Evolutionary conservation across 306 rosid species (phyloP), one percentile per base, ranked within the genome.

Genomic region (Comarum palustre): DNA sequence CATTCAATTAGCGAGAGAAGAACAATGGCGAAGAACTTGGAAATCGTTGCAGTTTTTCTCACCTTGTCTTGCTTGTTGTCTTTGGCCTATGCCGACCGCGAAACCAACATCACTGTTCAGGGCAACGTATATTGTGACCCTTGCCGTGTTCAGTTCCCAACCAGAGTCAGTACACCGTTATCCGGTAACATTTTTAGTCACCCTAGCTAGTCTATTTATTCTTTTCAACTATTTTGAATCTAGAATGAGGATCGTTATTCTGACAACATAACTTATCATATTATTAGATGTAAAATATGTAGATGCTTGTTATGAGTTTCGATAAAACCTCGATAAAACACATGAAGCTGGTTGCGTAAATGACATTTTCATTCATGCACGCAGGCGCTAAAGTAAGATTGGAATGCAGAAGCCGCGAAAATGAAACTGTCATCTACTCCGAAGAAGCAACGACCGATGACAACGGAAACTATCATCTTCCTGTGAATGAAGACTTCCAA

Each of bases 121-220:
- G 90, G 90, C 66, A 75, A 61, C 12, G 45, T 87, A 17, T 87
- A 84, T 0, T 87, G 90, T 22, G 90, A 87, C 41, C 88, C 90
- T 77, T 87, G 90, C 68, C 83, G 68, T 8, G 77, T 87, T 7
- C 70, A 70, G 64, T 84, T 87, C 38, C 22, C 4, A 60, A 29
- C 66, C 66, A 31, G 66, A 60, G 12, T 60, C 36, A 60, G 66
- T 16, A 16, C 31, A 60, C 66, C 22, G 36, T 31, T 60, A 6
- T 4, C 34, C 2, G 66, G 66, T 60, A 60, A 59, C 36, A 59
- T 59, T 5, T 59, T 29, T 5, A 4, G 15, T 27, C 32, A 24
- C 16, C 32, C 7, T 8, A 20, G 11, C 17, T 8, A 20, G 3
- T 8, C 29, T 52, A 52, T 52, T 24, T 55, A 24, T 55, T 1